phyloP scores from a whole-genome alignment of 1,284 basidiomycete species.

The Microbotryum intermedium region DNA sequence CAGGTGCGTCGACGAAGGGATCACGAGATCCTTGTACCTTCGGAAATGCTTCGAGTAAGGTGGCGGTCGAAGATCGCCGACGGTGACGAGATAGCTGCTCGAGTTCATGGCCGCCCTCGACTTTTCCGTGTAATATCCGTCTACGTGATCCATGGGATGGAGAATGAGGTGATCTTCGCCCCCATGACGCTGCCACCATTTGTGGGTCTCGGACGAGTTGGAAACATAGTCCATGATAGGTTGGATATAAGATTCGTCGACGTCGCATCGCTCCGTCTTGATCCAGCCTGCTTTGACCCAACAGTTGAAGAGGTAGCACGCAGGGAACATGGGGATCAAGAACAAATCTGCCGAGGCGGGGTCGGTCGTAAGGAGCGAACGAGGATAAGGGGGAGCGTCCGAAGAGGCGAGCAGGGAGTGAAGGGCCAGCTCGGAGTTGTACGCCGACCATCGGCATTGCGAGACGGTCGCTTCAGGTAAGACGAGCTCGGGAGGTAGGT shows the following conservation, averaged over 20 bases:
- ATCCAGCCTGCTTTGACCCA: slow-evolving; percentile 24
- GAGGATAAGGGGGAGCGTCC: neutral
- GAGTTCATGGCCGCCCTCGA: slow-evolving; percentile 18
- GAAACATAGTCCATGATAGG: slow-evolving; percentile 13
- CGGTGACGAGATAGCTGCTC: slow-evolving; percentile 23
- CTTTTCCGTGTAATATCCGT: slow-evolving; percentile 22
- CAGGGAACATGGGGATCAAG: slow-evolving; percentile 23
- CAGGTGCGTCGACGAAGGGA: slow-evolving; percentile 24
- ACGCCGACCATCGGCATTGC: slow-evolving; percentile 28
- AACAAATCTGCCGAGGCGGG: slow-evolving; percentile 21
- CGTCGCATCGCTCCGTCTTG: slow-evolving; percentile 18
- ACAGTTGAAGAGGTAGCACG: slow-evolving; percentile 26
- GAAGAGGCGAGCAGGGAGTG: slow-evolving; percentile 7
- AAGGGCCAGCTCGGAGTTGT: slow-evolving; percentile 25
- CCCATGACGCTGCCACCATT: slow-evolving; percentile 7
- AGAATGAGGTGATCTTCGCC: slow-evolving; percentile 19
- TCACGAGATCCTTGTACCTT: slow-evolving; percentile 16
- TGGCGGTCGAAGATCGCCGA: slow-evolving; percentile 17
- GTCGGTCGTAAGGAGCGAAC: slow-evolving; percentile 2
- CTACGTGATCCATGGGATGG: slow-evolving; percentile 23
- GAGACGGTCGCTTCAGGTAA: slow-evolving; percentile 8
- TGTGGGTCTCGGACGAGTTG: too few relatives aligned
- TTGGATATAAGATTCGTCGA: slow-evolving; percentile 19
- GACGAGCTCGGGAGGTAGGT: slow-evolving; percentile 12
- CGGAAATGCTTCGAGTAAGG: slow-evolving; percentile 15